A percentile compares a stretch with the other conserved stretches of the same genome.
Conservation (phyloP, 352 stramenopile species). For the Peronosclerospora sorghi region DNA sequence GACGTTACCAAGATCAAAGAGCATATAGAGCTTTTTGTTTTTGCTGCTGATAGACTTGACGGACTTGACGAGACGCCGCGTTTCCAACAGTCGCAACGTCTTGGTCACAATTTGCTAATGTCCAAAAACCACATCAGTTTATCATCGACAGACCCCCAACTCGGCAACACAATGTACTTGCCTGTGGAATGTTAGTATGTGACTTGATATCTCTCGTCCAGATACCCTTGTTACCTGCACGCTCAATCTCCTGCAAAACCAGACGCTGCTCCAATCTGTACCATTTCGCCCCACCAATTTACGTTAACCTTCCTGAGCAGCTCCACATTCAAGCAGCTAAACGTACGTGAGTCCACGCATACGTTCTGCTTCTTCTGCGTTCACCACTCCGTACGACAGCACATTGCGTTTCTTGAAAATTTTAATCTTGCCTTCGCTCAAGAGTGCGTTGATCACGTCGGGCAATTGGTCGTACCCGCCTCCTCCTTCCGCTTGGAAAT, state of each 20-base stretch:
- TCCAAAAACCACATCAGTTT: background rate
- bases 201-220: conserved; percentile 98
- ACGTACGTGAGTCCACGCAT: conserved; percentile 76
- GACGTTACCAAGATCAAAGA: conserved; percentile 82
- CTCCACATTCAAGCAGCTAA: background rate
- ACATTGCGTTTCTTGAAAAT: conserved; percentile 83
- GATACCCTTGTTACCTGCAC: conserved; percentile 94
- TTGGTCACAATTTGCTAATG: conserved; percentile 93
- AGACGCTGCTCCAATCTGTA: conserved; percentile 70
- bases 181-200: conserved; percentile 93
- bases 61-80: conserved; percentile 95
- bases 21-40: conserved; percentile 99
- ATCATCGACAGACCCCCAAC: background rate
- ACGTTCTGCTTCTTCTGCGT: conserved; percentile 74
- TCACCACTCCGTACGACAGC: conserved; percentile 75
- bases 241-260: conserved; percentile 92
- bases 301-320: conserved; percentile 2
- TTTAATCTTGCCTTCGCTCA: conserved; percentile 82
- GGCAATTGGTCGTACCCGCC: conserved; percentile 75
- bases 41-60: conserved; percentile 99
- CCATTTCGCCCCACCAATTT: conserved; percentile 13
- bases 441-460: conserved; percentile 71
- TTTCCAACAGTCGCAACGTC: conserved; percentile 95
- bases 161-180: conserved; percentile 4
- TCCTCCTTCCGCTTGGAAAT: conserved; percentile 47